Evolutionary conservation across 129 eudicot species (phyloP), one percentile per base, ranked within the genome.

Genomic region (Glebionis coronaria): DNA sequence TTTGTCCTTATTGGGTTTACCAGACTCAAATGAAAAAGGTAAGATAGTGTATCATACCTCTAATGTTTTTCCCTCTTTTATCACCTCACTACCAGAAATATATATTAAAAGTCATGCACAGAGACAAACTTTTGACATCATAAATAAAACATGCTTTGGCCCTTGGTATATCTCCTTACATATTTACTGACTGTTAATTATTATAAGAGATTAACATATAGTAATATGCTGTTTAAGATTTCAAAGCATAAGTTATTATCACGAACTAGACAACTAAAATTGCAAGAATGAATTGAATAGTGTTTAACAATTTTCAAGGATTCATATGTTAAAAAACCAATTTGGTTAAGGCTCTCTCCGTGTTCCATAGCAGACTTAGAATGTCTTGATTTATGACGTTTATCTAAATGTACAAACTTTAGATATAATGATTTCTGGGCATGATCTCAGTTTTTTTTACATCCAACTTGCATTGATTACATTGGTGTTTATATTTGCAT

Each of bases 1-100:
- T 89, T 68, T 89, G 86, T 93, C 98, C 15, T 52, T 88, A 68
- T 77, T 87, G 97, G 84, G 86, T 88, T 93, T 85, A 57, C 77
- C 83, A 5, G 72, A 72, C 25, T 70, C 78, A 67, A 82, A 73
- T 72, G 91, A 83, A 71, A 74, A 71, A 56, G 98, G 98, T 92
- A 87, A 55, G 82, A 28, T 56, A 45, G 68, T 14, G 38, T 21
- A 3, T 59, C 31, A 44, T 18, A 21, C 31, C 68, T 68, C 62
- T 49, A 64, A 23, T 45, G 57, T 49, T 12, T 49, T n/a, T 49
- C 54, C 54, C 5, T 49, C 54, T 16, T 49, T 49, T 49, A 49
- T 16, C 54, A 49, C 18, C 54, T 4, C 18, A 16, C 19, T 49
- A 49, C 54, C 54, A 49, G 19, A 16, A 14, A 49, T 16, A 49